Evolutionary conservation across 441 rosid genomes (phyloP).

Genomic region (Isatis lusitanica): DNA sequence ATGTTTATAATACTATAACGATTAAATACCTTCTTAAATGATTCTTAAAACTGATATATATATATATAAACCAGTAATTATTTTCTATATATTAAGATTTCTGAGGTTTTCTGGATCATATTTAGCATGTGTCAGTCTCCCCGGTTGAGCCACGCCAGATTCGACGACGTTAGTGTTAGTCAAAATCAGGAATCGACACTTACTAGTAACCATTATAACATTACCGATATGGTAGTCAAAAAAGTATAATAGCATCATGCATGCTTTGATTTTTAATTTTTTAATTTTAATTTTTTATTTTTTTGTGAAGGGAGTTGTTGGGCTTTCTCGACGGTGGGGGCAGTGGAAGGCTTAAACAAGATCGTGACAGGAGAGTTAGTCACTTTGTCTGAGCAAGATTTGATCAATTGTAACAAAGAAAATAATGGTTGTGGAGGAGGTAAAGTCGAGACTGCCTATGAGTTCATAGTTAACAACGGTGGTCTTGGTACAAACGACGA

Average conservation of each 20-base stretch:
- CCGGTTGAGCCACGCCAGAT: neutral
- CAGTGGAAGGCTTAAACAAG: conserved; percentile 86
- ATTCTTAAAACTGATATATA: neutral
- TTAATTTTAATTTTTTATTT: neutral
- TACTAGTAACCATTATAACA: neutral
- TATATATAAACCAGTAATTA: neutral
- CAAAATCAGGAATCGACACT: conserved; percentile 24
- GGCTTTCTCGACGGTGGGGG: conserved; percentile 83
- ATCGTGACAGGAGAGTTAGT: conserved; percentile 68
- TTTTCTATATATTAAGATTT: neutral
- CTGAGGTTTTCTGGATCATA: neutral
- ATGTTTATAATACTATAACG: neutral
- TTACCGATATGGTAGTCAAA: neutral
- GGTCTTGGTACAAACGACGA: conserved; percentile 40
- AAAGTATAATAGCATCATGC: neutral
- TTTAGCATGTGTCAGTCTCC: neutral
- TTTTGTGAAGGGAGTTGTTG: conserved; percentile 76
- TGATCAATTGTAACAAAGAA: conserved; percentile 75
- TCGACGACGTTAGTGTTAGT: neutral
- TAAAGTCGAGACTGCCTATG: conserved; percentile 43
- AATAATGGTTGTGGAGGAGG: conserved; percentile 55
- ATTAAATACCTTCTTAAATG: neutral
- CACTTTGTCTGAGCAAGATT: conserved; percentile 75
- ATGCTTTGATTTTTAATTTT: neutral
- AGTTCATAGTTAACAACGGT: conserved; percentile 42